phyloP scores from a whole-genome alignment of 164 flowering plant genomes.

The Houttuynia cordata region DNA sequence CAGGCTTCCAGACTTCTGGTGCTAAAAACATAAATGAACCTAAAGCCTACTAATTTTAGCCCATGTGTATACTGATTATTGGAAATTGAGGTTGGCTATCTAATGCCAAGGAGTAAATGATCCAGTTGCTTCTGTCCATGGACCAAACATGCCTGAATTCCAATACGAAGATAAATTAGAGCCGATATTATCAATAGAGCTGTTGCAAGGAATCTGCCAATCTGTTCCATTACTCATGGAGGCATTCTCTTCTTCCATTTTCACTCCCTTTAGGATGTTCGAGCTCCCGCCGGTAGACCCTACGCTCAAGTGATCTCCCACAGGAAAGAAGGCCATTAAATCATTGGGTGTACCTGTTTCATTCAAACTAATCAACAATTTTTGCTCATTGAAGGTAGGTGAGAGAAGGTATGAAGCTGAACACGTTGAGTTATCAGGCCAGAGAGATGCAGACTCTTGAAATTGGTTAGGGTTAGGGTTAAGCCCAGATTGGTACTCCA shows the following conservation, averaged over 20 bases:
- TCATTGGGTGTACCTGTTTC: conserved; percentile 10
- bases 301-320: conserved; percentile 23
- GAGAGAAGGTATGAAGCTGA: conserved; percentile 24
- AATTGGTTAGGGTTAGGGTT: conserved; percentile 14
- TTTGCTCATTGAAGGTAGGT: conserved; percentile 23
- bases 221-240: conserved; percentile 7
- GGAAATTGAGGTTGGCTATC: neutral
- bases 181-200: conserved; percentile 29
- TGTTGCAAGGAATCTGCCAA: conserved; percentile 14
- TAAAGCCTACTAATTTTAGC: too few relatives aligned
- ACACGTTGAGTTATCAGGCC: conserved; percentile 29
- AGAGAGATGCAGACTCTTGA: conserved; percentile 23
- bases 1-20: neutral
- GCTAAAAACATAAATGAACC: too few relatives aligned
- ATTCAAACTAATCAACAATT: conserved; percentile 12
- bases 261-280: conserved; percentile 22
- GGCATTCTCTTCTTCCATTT: conserved; percentile 26
- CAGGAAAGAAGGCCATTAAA: conserved; percentile 24
- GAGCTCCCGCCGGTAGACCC: conserved; percentile 1
- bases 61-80: neutral
- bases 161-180: conserved; percentile 40
- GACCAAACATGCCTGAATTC: conserved; percentile 15
- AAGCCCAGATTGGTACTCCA: conserved; percentile 9
- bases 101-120: conserved; percentile 21
- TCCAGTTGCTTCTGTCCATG: conserved; percentile 20